Percentiles rank a stretch among this genome's conserved stretches.
phyloP scores from a whole-genome alignment of 192 early-diverging fungal species.

The Coemansia sp. region DNA sequence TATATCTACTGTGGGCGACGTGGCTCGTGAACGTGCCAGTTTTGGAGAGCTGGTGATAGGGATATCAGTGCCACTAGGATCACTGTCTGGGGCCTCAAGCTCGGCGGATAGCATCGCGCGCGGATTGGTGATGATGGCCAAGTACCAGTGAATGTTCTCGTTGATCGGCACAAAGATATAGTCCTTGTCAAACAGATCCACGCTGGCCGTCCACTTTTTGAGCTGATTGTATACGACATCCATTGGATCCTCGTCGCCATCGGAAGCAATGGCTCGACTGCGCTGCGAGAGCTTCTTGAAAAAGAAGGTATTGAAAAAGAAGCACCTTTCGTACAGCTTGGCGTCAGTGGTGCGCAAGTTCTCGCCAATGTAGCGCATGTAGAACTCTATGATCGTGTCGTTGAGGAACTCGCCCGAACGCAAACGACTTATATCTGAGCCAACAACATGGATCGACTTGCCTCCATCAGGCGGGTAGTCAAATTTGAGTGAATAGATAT shows the following conservation, averaged over 20 bases:
- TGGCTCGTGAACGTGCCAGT: background rate
- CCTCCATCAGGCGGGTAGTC: constrained; percentile 56
- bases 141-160: constrained; percentile 91
- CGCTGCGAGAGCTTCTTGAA: constrained; percentile 67
- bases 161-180: constrained; percentile 86
- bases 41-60: background rate
- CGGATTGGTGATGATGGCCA: constrained; percentile 77
- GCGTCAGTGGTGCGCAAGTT: constrained; percentile 44
- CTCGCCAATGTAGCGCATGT: constrained; percentile 63
- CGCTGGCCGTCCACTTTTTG: constrained; percentile 74
- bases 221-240: constrained; percentile 62
- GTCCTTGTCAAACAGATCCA: constrained; percentile 74
- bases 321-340: constrained; percentile 56
- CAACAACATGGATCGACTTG: constrained; percentile 62
- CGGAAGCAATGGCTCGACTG: background rate
- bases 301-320: constrained; percentile 87
- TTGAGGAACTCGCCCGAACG: constrained; percentile 79
- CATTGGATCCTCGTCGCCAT: constrained; percentile 24
- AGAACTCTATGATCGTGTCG: constrained; percentile 89
- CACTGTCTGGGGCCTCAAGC: background rate
- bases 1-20: background rate
- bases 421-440: constrained; percentile 66
- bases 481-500: constrained; percentile 28
- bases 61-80: background rate
- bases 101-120: constrained; percentile 37